phyloP scores from a whole-genome alignment of 805 yeast genomes.

The Saccharomyces cerevisiae region DNA sequence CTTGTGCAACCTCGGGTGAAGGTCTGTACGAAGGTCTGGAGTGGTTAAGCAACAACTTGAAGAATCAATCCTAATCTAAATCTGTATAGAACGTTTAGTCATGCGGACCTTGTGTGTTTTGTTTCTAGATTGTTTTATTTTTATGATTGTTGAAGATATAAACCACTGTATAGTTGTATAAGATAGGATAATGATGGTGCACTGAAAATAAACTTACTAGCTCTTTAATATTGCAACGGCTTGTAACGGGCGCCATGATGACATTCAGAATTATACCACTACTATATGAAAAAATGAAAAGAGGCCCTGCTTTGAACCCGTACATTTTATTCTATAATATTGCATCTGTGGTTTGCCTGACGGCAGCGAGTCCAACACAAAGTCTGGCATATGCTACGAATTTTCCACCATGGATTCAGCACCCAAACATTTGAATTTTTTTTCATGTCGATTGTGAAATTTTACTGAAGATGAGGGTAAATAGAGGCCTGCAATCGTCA shows the following conservation, averaged over 20 bases:
- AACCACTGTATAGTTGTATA: not conserved
- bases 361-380: not conserved
- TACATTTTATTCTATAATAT: not conserved
- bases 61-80: conserved; percentile 43
- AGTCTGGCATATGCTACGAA: not conserved
- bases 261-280: not conserved
- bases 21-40: conserved; percentile 97
- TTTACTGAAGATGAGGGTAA: not conserved
- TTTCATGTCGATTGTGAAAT: not conserved
- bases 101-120: not conserved
- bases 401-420: not conserved
- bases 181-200: not conserved
- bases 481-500: not conserved
- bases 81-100: not conserved
- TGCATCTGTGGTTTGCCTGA: not conserved
- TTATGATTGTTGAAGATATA: not conserved
- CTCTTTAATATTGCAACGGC: not conserved
- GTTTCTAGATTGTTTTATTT: not conserved
- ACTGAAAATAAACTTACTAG: not conserved
- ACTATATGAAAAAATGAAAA: not conserved
- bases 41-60: conserved; percentile 89
- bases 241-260: not conserved
- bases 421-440: not conserved
- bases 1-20: conserved; percentile 98
- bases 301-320: not conserved